Evolutionary conservation across 768 basidiomycete genomes (phyloP), one percentile per base, ranked within the genome.

Genomic region (Boletus vinaceobasis): DNA sequence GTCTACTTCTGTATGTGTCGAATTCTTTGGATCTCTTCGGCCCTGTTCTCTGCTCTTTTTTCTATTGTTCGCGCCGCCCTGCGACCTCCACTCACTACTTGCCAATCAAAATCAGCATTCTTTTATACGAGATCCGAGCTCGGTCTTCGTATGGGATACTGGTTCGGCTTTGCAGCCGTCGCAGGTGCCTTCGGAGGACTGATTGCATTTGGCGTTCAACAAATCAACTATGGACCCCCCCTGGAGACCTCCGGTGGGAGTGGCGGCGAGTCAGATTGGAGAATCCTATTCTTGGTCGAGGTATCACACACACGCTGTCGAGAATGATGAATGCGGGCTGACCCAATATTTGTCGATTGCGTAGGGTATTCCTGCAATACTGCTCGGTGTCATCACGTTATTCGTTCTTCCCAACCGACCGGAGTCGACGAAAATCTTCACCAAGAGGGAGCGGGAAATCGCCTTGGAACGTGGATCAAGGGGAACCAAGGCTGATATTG

Each of bases 181-280:
- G 87, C 90, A 5, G 90, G 90, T 23, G 90, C 90, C 6, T 92
- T 92, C 56, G 88, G 89, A 14, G 90, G 90, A n/a, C 72, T 91
- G 43, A 81, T 93, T 39, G 89, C 90, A 4, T 92, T 87, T 58
- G 90, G 88, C 1, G 75, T 92, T 10, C 86, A 89, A 59, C 79
- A 89, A 63, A 82, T 54, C 85, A 82, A 87, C 17, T 70, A 44
- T 42, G 68, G 68, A 17, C 59, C 64, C 0, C 56, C 55, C 0
- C n/a, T 69, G 35, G 55, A 7, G n/a, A 68, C 66, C 7, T 15
- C 33, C 9, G 64, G 65, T 7, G 67, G 58, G n/a, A 52, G 57
- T 50, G 66, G 70, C 1, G 68, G 64, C n/a, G 44, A 71, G 49
- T 68, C 67, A 4, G 66, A 73, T 47, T 71, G 70, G 71, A 70